Base-by-base conservation (phyloP, 1,139 yeast genomes). In the Insectozyma bohioensis region DNA sequence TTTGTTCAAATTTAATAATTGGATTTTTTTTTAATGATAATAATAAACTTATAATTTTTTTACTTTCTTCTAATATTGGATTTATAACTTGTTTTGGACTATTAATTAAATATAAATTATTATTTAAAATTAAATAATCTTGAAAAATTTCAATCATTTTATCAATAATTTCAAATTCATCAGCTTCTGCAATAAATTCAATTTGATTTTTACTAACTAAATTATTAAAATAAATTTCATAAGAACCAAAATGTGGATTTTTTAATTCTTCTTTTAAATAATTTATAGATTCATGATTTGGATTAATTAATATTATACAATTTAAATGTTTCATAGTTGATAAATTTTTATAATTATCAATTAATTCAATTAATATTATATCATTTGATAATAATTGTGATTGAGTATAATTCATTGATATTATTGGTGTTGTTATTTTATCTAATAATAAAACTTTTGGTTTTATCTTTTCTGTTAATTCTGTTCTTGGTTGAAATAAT, bases 141-240 rank as follows among this genome's bases (percentile, higher is more conserved):
- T 83, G 86, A 52, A 87, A 92, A 30, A 88, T 54, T 52, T 92
- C 98, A 22, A 82, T 77, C 2, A 92, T 88, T 41, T 75, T 76
- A 4, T 72, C 63, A 6, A 94, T 85, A 5, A 79, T 78, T 52
- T 90, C 98, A 48, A 79, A 71, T 51, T 86, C 94, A 56, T 92
- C 99, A 2, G 86, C 76, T 55, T 87, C 95, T 0, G 98, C 98
- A 24, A 92, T 55, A 35, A 84, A 71, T 54, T 94, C 99, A 45
- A 92, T 58, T 42, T 85, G 85, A 21, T 79, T 67, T 58, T 90
- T 90, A 34, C 78, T 69, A 20, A 88, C 72, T 15, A 79, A 66
- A 54, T 88, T 88, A 54, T 79, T 85, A 66, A 90, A 85, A 46
- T 67, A 87, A 17, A 92, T 56, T 48, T 81, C 82, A 56, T 92